These are phyloP conservation scores for Globisporangium paddicum DNA, from an alignment of 352 stramenopile species.

Conservation along the genomic window DNA sequence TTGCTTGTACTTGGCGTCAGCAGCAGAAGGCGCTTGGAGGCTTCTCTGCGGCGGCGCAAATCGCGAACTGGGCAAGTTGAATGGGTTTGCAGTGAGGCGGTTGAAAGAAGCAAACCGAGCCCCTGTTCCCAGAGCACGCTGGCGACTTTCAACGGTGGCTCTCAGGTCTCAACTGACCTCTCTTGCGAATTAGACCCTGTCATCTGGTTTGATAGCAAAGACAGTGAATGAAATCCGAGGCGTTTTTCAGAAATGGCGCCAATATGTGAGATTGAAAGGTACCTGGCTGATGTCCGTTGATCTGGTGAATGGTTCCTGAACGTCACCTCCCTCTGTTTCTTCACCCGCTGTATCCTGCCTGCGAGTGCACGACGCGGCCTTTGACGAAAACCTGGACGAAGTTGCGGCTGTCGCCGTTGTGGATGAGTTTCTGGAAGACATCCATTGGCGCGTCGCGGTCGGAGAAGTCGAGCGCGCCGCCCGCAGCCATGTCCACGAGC, in stretches of 20 bases:
- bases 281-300: not conserved
- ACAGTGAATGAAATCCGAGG: not conserved
- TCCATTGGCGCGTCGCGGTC: no score
- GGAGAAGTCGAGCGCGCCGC: no score
- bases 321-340: not conserved
- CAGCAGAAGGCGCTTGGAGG: not conserved
- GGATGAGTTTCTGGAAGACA: slow-evolving; percentile 83
- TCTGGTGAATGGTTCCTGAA: no score
- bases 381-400: slow-evolving; percentile 74
- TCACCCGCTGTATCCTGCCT: not conserved
- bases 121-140: not conserved
- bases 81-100: not conserved
- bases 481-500: slow-evolving; percentile 47
- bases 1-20: not conserved
- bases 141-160: not conserved
- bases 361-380: slow-evolving; percentile 31
- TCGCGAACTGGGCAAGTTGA: not conserved
- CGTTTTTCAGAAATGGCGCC: not conserved
- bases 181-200: not conserved
- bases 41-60: not conserved
- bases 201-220: not conserved
- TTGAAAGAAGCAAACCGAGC: not conserved
- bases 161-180: not conserved
- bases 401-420: slow-evolving; percentile 84
- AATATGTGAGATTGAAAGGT: not conserved